phyloP scores from a whole-genome alignment of 2,329 filamentous ascomycete genomes.

The Pezicula neosporulosa region DNA sequence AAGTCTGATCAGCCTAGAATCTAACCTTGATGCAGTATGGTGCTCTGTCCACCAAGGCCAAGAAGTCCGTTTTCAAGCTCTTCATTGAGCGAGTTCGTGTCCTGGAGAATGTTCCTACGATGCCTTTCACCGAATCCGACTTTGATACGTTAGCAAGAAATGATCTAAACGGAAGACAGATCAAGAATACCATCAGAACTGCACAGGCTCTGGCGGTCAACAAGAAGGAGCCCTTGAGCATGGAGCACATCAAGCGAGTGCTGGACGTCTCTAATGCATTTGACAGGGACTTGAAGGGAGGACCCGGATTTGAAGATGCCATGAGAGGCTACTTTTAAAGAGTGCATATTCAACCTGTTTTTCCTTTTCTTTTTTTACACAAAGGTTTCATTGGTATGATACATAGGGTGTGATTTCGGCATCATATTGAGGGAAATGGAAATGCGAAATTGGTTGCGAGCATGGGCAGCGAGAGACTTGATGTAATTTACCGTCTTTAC shows the following conservation, averaged over 20 bases:
- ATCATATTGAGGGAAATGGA: background rate
- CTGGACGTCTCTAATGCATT: conserved; percentile 83
- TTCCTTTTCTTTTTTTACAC: too few species aligned
- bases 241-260: conserved; percentile 78
- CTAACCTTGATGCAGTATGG: conserved; percentile 49
- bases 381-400: background rate
- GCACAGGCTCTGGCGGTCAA: conserved; percentile 80
- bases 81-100: conserved; percentile 72
- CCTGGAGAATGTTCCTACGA: conserved; percentile 57
- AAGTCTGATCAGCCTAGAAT: background rate
- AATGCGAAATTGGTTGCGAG: background rate
- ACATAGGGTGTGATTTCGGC: background rate
- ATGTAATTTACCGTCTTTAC: background rate
- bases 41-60: conserved; percentile 67
- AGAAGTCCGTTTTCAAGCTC: conserved; percentile 77
- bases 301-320: conserved; percentile 74
- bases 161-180: conserved; percentile 69
- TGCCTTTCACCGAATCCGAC: conserved; percentile 64
- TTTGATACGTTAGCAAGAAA: conserved; percentile 63
- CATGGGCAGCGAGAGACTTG: background rate
- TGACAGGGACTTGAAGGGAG: conserved; percentile 78
- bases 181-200: conserved; percentile 84
- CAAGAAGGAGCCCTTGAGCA: conserved; percentile 65
- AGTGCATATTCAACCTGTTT: background rate
- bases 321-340: conserved; percentile 71